Conservation (phyloP, 1,284 basidiomycete genomes). For the Irpex sp. region DNA sequence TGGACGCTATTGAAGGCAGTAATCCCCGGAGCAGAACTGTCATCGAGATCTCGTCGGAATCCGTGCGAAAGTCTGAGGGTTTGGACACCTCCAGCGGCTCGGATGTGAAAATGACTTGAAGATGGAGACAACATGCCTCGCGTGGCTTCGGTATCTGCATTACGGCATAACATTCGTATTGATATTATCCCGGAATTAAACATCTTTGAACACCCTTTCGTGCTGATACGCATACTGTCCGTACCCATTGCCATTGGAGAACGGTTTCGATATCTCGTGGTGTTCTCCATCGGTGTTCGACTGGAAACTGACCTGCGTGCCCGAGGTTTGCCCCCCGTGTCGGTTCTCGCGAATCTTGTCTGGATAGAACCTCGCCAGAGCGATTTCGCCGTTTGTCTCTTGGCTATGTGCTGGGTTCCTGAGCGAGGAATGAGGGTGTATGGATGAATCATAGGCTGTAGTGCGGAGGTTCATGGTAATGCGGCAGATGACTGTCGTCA, state of each 20-base stretch:
- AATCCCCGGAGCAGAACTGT: background rate
- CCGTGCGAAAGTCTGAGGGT: background rate
- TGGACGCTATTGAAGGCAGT: background rate
- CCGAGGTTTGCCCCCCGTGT: background rate
- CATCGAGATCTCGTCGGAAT: background rate
- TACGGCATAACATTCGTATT: too few species aligned
- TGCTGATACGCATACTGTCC: background rate
- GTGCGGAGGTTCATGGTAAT: background rate
- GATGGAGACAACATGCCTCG: background rate
- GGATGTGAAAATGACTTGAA: background rate
- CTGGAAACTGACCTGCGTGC: background rate
- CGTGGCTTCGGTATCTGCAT: too few species aligned
- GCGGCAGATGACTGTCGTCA: background rate
- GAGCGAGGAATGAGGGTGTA: background rate
- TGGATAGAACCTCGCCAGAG: background rate
- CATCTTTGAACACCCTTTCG: background rate
- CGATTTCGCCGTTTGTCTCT: background rate
- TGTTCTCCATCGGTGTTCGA: background rate
- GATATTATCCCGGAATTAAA: background rate
- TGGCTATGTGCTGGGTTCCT: background rate
- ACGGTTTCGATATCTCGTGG: background rate
- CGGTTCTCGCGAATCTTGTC: background rate
- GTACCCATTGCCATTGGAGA: background rate
- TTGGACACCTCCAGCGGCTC: background rate
- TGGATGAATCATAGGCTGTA: background rate